phyloP scores from a whole-genome alignment of 371 early-diverging fungal species.

The Funneliformis caledonium region DNA sequence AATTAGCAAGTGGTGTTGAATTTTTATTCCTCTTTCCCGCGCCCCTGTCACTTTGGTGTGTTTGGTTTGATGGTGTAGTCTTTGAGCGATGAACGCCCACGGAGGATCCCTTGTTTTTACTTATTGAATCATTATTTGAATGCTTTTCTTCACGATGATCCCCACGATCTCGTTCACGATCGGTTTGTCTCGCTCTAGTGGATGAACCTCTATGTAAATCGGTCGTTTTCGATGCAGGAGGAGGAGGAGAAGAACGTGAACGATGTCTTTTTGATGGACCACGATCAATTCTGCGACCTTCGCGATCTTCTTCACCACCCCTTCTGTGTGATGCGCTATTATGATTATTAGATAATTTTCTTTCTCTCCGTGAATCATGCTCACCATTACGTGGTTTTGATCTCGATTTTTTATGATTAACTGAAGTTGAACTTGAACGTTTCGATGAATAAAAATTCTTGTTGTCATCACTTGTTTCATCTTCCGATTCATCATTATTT shows the following conservation, averaged over 20 bases:
- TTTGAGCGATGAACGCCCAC: too few species aligned
- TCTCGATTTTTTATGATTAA: too few species aligned
- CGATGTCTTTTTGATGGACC: neutral
- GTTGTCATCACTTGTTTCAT: neutral
- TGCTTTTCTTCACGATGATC: neutral
- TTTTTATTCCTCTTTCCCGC: neutral
- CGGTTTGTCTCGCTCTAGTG: neutral
- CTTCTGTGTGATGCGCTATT: neutral
- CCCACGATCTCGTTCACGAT: neutral
- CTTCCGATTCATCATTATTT: neutral
- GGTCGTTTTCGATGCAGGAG: neutral
- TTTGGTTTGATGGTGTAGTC: neutral
- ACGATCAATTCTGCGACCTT: neutral
- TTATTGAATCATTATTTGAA: neutral
- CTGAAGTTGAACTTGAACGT: neutral
- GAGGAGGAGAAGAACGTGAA: neutral
- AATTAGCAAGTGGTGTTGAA: neutral
- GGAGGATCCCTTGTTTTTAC: neutral
- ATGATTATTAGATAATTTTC: neutral
- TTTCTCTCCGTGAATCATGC: neutral
- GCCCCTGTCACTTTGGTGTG: neutral
- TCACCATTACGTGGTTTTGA: too few species aligned
- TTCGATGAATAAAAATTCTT: neutral
- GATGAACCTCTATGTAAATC: neutral
- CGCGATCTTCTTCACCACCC: neutral